Evolutionary conservation across 176 grass and related monocot species (phyloP), one percentile per base, ranked within the genome.

Genomic region (Musa itinerans): DNA sequence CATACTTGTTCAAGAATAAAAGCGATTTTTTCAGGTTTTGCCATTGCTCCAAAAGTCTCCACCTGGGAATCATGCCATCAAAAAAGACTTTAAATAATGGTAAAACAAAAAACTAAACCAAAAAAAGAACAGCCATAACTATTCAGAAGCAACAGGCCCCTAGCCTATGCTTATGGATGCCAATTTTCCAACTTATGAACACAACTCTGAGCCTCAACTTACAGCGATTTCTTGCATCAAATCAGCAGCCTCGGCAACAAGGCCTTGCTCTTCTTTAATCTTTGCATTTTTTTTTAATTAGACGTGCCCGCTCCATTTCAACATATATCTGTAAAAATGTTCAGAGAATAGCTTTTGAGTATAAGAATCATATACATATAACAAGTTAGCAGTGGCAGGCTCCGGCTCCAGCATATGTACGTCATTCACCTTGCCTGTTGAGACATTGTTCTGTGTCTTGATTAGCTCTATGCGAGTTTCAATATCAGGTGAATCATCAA

Each of bases 181-280:
- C 34, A 70, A 26, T 53, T 72, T 74, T 68, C 5, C 67, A 90
- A 24, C 66, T 49, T 9, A 7, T 21, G 21, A 53, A 66, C 14
- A 49, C 24, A 34, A 81, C 24, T 54, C 12, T 26, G 27, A 20
- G 22, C 9, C 10, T 63, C n/a, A 23, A 93, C 95, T 93, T 89
- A 98, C 95, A 74, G 95, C 95, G 87, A 98, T 84, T 91, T 98
- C 95, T 82, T 98, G 95, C 90, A 87, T 98, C 73, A 93, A 91
- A 91, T 98, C 95, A 57, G 90, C 95, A 82, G 95, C 95, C 73
- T 98, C 95, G 2, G 87, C 88, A 79, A 98, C 91, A 58, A 82
- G 79, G 23, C 88, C 95, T 74, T 84, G 88, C 54, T 91, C 86
- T 54, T 98, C 95, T 85, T 93, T 98, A 73, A 98, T 98, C 72